Evolutionary conservation across 805 yeast genomes (phyloP).

Genomic region (Wickerhamomyces strasburgensis): DNA sequence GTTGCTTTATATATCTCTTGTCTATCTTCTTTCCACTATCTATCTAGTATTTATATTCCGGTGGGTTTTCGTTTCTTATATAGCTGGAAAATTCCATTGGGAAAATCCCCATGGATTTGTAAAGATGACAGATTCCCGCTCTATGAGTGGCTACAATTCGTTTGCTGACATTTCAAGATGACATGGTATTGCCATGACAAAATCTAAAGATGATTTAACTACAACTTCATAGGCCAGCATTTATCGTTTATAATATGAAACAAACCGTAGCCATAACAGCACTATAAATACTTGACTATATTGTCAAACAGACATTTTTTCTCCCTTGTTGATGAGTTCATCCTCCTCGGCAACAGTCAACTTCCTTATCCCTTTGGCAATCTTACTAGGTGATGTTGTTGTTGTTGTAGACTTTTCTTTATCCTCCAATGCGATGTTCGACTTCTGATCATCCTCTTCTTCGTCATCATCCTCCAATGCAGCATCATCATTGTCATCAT

Average conservation of each 20-base stretch:
- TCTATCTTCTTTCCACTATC: too few species aligned
- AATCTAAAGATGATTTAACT: too few species aligned
- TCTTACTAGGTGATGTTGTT: constrained; percentile 7
- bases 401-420: constrained; percentile 1
- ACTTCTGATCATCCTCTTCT: constrained; percentile 11
- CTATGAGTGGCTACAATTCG: constrained; percentile 4
- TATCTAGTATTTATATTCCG: too few species aligned
- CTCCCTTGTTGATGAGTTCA: constrained; percentile 5
- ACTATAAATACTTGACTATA: not conserved
- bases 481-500: constrained; percentile 16
- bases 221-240: too few species aligned
- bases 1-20: too few species aligned
- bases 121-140: constrained; percentile 2
- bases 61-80: too few species aligned
- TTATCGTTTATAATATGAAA: too few species aligned
- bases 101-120: constrained; percentile 1
- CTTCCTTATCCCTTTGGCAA: constrained; percentile 23
- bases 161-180: too few species aligned
- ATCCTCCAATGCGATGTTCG: constrained; percentile 26
- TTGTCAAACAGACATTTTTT: constrained; percentile 5
- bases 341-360: constrained; percentile 24
- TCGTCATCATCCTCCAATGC: constrained; percentile 12
- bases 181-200: too few species aligned
- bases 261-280: too few species aligned
- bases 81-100: too few species aligned